Evolutionary conservation across 2,329 filamentous ascomycete genomes (phyloP), one percentile per base, ranked within the genome.

Genomic region (Colletotrichum shisoi): DNA sequence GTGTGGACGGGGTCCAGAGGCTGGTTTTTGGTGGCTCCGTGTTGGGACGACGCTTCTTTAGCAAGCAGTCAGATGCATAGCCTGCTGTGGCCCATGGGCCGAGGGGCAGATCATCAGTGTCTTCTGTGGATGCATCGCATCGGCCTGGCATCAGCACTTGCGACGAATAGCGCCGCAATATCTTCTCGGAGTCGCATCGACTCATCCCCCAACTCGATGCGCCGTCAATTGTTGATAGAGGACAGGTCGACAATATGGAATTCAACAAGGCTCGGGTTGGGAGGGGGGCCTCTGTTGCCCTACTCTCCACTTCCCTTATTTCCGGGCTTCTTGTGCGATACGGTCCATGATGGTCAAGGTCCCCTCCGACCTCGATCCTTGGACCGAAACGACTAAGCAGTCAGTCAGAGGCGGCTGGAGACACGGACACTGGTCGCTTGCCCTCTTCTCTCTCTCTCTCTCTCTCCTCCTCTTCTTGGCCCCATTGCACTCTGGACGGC

Each of bases 1-100:
- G 45, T 56, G 56, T 66, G 44, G 53, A 68, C 51, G 62, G 45
- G 61, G 45, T n/a, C 62, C 62, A 68, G 66, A 68, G 56, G 57
- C 39, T 65, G 62, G 62, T 45, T 56, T 59, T 64, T 59, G 27
- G 61, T 65, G 66, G 66, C 66, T 67, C 57, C 57, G 49, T 68
- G 66, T 62, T 67, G 62, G 62, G 62, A 68, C 57, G 66, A 67
- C 61, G 64, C 64, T 67, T 67, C 61, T 67, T 64, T 67, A 67
- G 61, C 61, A 64, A 48, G 46, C 53, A 49, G 48, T 54, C 19
- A 54, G 61, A 53, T 60, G 15, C 39, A 12, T 52, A 57, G 40
- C 42, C 53, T 58, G 42, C 52, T 21, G 37, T 44, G 56, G 27
- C 27, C 27, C 27, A 31, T 31, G 7, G 27, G 27, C 27, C 27